A percentile compares a stretch with the other conserved stretches of the same genome.
Evolutionary conservation across 495 filamentous ascomycete species (phyloP).

Genomic region (Entonaema liquescens): DNA sequence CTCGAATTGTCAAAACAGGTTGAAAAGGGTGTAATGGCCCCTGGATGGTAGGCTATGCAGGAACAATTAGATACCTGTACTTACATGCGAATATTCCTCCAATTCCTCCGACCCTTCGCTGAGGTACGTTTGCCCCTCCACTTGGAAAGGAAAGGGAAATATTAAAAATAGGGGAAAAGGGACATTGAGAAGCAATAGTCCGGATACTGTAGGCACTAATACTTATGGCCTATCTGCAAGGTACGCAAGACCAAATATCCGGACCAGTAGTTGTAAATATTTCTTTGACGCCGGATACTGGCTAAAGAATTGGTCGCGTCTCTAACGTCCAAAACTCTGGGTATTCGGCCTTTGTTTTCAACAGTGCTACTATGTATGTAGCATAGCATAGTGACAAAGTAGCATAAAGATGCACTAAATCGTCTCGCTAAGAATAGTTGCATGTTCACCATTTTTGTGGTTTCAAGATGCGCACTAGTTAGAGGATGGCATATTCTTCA

Average conservation of each 20-base stretch:
- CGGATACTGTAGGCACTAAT: slow-evolving; percentile 1
- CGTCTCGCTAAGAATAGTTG: slow-evolving; percentile 34
- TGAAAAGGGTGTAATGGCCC: slow-evolving; percentile 22
- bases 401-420: slow-evolving; percentile 24
- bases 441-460: slow-evolving; percentile 24
- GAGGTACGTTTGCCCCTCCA: slow-evolving; percentile 22
- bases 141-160: slow-evolving; percentile 15
- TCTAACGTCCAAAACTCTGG: slow-evolving; percentile 10
- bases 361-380: no score
- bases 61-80: slow-evolving; percentile 21
- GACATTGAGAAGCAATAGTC: background rate
- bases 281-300: slow-evolving; percentile 18
- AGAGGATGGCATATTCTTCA: slow-evolving; percentile 5
- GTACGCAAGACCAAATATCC: slow-evolving; percentile 28
- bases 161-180: slow-evolving; percentile 18
- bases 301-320: slow-evolving; percentile 27
- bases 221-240: slow-evolving; percentile 26
- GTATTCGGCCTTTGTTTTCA: slow-evolving; percentile 23
- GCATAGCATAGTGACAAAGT: slow-evolving; percentile 22
- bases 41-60: slow-evolving; percentile 37
- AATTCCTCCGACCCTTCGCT: slow-evolving; percentile 28
- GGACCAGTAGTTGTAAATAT: slow-evolving; percentile 13
- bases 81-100: slow-evolving; percentile 35
- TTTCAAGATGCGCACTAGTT: slow-evolving; percentile 26
- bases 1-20: slow-evolving; percentile 16